A percentile compares a stretch with the other conserved stretches of the same genome.
These are phyloP conservation scores for Pelagomonas calceolata DNA, from an alignment of 108 stramenopile species.

Conservation along the genomic window DNA sequence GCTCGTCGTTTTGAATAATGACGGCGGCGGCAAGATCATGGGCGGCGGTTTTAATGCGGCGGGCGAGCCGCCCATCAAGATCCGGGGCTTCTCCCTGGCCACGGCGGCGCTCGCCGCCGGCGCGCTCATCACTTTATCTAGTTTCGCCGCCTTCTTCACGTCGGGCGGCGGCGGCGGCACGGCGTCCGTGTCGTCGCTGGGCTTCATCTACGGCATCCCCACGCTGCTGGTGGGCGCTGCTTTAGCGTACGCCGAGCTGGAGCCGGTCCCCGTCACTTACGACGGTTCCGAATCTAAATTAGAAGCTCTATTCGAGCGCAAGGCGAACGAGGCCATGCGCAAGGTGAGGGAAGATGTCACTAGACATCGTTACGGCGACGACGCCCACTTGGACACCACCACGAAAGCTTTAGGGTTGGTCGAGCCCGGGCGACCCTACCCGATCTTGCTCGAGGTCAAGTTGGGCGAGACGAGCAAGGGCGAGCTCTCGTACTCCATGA, in stretches of 20 bases:
- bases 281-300: background rate
- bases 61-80: slow-evolving; percentile 94
- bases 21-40: too few relatives aligned
- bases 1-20: too few relatives aligned
- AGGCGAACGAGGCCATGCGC: slow-evolving; percentile 73
- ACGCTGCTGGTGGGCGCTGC: slow-evolving; percentile 82
- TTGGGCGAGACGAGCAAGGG: slow-evolving; percentile 52
- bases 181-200: slow-evolving; percentile 72
- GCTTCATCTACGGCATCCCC: slow-evolving; percentile 95
- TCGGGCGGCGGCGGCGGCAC: slow-evolving; percentile 62
- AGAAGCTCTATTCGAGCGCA: slow-evolving; percentile 49
- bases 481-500: slow-evolving; percentile 70
- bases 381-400: slow-evolving; percentile 93
- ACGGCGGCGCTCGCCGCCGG: slow-evolving; percentile 72
- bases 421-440: slow-evolving; percentile 81
- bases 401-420: slow-evolving; percentile 86
- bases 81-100: slow-evolving; percentile 89
- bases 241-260: slow-evolving; percentile 89
- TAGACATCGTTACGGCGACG: slow-evolving; percentile 93
- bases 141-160: slow-evolving; percentile 80
- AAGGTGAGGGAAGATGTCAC: slow-evolving; percentile 91
- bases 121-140: slow-evolving; percentile 57
- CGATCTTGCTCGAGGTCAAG: slow-evolving; percentile 77
- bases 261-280: slow-evolving; percentile 56
- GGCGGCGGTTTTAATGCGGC: slow-evolving; percentile 85